Evolutionary conservation across 1,284 basidiomycete genomes (phyloP), one percentile per base, ranked within the genome.

Genomic region (Fomes fomentarius): DNA sequence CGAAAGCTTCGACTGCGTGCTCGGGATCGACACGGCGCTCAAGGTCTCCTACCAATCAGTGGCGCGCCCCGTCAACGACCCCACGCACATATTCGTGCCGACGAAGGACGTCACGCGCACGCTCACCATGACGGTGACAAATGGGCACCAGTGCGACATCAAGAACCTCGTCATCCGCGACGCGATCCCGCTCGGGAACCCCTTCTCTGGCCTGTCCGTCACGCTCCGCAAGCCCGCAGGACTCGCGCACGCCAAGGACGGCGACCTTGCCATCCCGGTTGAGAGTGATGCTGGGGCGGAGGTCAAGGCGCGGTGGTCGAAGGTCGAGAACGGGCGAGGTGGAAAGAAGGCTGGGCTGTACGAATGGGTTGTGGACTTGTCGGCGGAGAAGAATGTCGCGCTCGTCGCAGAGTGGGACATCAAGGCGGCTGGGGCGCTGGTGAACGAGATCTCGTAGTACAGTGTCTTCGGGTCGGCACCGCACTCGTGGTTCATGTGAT

Each of bases 1-100:
- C 4, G 80, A 83, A 48, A 73, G 69, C 8, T 83, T 85, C 69
- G 66, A 69, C 31, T 82, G 80, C 66, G 77, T 77, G 3, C 74
- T 84, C 15, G 81, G 82, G 19, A 68, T 74, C 31, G 81, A 83
- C 62, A 59, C 76, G 2, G 72, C 74, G 2, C 70, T 77, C 30
- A 73, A 77, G 51, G 71, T 84, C 42, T 74, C 74, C 28, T 82
- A 80, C 67, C 62, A 71, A 6, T 78, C 78, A 41, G 70, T 67
- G 22, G 68, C 70, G 21, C 69, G 68, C 31, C 69, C 69, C 4
- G 67, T 67, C 42, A 66, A 67, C 4, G 66, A 67, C 42, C 54
- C 63, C 30, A 56, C 75, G 25, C 41, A 25, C 15, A 42, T 26
- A 22, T 42, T 42, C 41, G 24, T 15, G 5, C 41, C 25, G 2